Base-by-base conservation (phyloP, 805 yeast genomes). In the Spathaspora gorwiae region DNA sequence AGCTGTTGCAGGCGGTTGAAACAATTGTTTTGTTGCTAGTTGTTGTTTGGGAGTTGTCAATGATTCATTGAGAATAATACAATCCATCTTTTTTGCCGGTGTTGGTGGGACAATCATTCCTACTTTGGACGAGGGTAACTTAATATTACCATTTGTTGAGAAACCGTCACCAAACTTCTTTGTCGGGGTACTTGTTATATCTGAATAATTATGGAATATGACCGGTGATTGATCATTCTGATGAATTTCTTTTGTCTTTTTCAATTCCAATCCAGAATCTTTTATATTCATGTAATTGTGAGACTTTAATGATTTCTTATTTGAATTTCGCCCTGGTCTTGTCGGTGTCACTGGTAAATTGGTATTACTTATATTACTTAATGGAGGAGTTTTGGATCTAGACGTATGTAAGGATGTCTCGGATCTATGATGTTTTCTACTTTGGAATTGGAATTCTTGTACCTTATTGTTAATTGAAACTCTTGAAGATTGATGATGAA, bases 71-170 rank as follows among this genome's bases (percentile, higher is more conserved):
- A 37, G 15, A 3, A 42, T 7, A 8, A 42, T 19, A 48, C 57
- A 57, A 32, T 78, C 83, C 74, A 81, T 75, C 50, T 78, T 81
- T 56, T 77, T 83, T 7, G 79, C 80, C 0, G 88, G 90, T 0
- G 90, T 83, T 3, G 83, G 79, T 2, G 90, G 89, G 6, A 80
- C 62, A 11, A 85, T 71, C 31, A 56, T 50, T 53, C 61, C 39
- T 52, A 75, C 62, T 55, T 70, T 54, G 57, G 81, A 56, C 49
- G 75, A 58, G 34, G 81, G 87, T 58, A 83, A 54, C 62, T 68
- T 71, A 39, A 79, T 59, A 42, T 67, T 62, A 13, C 83, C 83
- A 51, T 69, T 76, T 15, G 75, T 66, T 2, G 76, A 62, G 54
- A 78, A 78, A 1, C 82, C 83, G 24, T 27, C 19, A 24, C 26